These are phyloP conservation scores for Marasmius oreades DNA, from an alignment of 1,284 basidiomycete genomes.

Conservation along the genomic window DNA sequence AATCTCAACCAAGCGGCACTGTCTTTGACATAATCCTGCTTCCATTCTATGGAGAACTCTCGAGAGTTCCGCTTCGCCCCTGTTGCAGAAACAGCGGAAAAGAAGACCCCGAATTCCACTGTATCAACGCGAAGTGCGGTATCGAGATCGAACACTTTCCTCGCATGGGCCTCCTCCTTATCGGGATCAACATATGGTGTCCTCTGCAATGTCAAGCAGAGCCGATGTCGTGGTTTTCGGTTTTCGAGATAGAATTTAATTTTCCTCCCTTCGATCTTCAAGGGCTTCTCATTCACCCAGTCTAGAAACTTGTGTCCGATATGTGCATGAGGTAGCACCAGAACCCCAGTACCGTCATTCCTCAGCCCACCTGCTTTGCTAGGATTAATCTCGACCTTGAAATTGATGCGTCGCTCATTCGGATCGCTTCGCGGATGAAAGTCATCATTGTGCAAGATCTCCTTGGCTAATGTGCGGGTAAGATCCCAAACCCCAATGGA, in stretches of 20 bases:
- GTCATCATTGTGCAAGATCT: conserved; percentile 55
- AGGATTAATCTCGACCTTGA: conserved; percentile 48
- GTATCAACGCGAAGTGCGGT: conserved; percentile 48
- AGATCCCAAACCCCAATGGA: conserved; percentile 52
- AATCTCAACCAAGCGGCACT: conserved; percentile 54
- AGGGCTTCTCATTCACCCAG: conserved; percentile 33
- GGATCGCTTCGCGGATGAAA: conserved; percentile 23
- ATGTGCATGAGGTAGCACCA: conserved; percentile 41
- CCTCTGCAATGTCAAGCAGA: conserved; percentile 42
- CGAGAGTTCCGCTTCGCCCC: conserved; percentile 36
- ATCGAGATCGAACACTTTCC: conserved; percentile 42
- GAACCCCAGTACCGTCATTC: conserved; percentile 53
- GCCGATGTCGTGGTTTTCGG: conserved; percentile 19
- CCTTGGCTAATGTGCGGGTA: conserved; percentile 47
- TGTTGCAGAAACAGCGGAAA: conserved; percentile 28
- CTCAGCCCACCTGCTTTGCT: conserved; percentile 46
- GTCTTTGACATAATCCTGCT: conserved; percentile 35
- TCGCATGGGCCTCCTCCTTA: conserved; percentile 49
- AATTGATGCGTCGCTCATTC: conserved; percentile 39
- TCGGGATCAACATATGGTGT: conserved; percentile 61
- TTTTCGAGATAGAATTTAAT: conserved; percentile 34
- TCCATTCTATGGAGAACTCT: conserved; percentile 66
- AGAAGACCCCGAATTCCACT: conserved; percentile 61
- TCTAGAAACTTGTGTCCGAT: conserved; percentile 46
- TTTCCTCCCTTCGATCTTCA: conserved; percentile 34